Base-by-base conservation (phyloP, 768 basidiomycete genomes). In the Lactarius tabidus region DNA sequence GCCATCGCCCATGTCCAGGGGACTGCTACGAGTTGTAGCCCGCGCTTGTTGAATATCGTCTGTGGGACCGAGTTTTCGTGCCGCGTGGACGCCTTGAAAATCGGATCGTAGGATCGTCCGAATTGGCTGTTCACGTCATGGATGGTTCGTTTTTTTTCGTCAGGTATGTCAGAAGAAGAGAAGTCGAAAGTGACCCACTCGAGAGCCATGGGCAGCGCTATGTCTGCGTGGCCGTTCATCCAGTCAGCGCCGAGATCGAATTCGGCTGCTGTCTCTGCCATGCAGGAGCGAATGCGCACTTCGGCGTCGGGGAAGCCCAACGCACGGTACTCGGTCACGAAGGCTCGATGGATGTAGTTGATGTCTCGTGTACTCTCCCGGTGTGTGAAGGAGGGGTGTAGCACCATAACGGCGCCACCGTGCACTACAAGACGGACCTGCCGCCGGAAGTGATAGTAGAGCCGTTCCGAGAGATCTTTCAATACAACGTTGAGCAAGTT, bases 151-250 rank as follows among this genome's bases (percentile, higher is more conserved):
- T 14, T 48, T 48, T 26, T 26, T 48, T 3, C 23, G n/a, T 51
- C 31, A 48, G 26, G 39, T 26, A 17, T 45, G 17, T 31, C 29
- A 41, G 15, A 48, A 43, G 48, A 33, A 14, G 18, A n/a, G 15
- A 31, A 18, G 53, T 55, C 33, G 8, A 8, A n/a, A 8, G 43
- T 57, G 59, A 81, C 86, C 74, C 70, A 88, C 85, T 86, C 84
- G 65, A 75, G 73, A 23, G 84, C 82, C 81, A 86, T 82, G 18
- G 89, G 88, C 56, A 90, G 77, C 2, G 88, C 86, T 17, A 88
- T 79, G 67, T 90, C 89, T 0, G 89, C 85, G 67, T 88, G 85
- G 5, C 84, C 82, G 63, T 90, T 90, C 88, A 90, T 88, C 89
- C 89, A 90, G 72, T 90, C 88, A 61, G 77, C 75, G 28, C 89